Base-by-base conservation (phyloP, 208 protist genomes). In the Wallacemonas sp. region DNA sequence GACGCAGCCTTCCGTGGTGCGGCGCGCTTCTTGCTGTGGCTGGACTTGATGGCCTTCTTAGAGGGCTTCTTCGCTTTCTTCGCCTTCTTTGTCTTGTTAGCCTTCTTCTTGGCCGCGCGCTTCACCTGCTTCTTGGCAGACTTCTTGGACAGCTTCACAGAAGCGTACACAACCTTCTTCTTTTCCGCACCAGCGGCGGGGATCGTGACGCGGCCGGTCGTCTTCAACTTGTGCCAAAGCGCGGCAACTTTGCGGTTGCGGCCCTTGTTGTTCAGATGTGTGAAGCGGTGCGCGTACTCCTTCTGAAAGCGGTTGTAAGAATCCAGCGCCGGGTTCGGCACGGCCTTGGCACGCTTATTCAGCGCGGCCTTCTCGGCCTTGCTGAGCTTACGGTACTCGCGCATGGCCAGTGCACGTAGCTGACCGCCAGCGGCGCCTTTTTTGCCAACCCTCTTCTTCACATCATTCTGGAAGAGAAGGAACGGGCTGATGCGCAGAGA, bases 301-400 rank as follows among this genome's bases (percentile, higher is more conserved):
- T 81, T 80, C 57, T 92, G 86, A 61, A 92, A 84, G 50, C 73
- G 71, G 68, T 89, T 89, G 70, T 83, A 92, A 15, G 86, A 74
- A 53, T 89, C 83, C 9, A 89, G 73, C 3, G 77, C 75, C 5
- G 86, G 86, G 66, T 87, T 83, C 0, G 67, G 70, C 26, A 77
- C 33, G n/a, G 69, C 64, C 22, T 41, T 26, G 6, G 83, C 83
- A 6, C 79, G 80, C 41, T 69, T 41, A 54, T 77, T 36, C 21
- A 88, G 76, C 3, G 73, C 63, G 37, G 36, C 59, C 59, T 73
- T 66, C 71, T 89, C 64, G 17, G 54, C 38, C 34, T 71, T 57
- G 19, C 60, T 72, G 12, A 92, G 83, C 36, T 70, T 30, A 26
- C 42, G 65, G 76, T 92, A 92, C 50, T 68, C 45, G 71, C 73